Evolutionary conservation across 495 filamentous ascomycete species (phyloP).

Genomic region (Penicillium canescens): DNA sequence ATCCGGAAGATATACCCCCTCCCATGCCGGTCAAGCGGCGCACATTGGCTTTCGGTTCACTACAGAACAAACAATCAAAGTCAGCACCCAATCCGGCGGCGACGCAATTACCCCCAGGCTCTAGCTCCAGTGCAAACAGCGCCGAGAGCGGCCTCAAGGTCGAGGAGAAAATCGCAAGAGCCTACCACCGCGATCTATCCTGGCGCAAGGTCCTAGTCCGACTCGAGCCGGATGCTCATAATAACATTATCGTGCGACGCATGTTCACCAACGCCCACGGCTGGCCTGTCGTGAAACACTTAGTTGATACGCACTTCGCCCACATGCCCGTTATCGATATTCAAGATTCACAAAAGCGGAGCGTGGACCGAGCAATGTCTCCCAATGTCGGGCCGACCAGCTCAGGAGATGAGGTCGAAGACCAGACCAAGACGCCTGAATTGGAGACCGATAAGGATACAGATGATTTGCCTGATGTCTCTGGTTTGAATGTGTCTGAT

Average conservation of each 20-base stretch:
- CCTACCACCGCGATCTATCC: conserved; percentile 83
- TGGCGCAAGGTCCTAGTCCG: conserved; percentile 97
- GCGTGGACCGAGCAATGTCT: conserved; percentile 51
- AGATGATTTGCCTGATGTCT: neutral
- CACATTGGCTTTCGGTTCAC: conserved; percentile 38
- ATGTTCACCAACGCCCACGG: conserved; percentile 98
- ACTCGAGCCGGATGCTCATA: conserved; percentile 95
- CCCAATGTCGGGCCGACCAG: conserved; percentile 29
- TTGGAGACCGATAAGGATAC: conserved; percentile 7
- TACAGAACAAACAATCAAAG: conserved; percentile 40
- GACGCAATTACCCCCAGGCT: conserved; percentile 12
- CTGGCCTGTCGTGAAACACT: conserved; percentile 93
- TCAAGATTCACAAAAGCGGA: conserved; percentile 56
- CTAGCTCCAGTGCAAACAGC: conserved; percentile 15
- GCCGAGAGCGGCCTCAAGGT: conserved; percentile 68
- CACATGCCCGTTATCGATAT: conserved; percentile 59
- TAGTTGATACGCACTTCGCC: conserved; percentile 90
- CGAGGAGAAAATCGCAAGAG: conserved; percentile 95
- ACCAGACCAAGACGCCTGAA: conserved; percentile 17
- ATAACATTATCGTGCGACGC: conserved; percentile 94
- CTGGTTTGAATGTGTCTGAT: conserved; percentile 1
- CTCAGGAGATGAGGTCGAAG: conserved; percentile 51
- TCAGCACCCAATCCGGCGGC: conserved; percentile 4
- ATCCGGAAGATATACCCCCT: conserved; percentile 88
- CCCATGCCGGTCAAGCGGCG: conserved; percentile 64